A percentile compares a stretch with the other conserved stretches of the same genome.
Evolutionary conservation across 495 filamentous ascomycete genomes (phyloP).

Genomic region (Hypoxylon intermedium): DNA sequence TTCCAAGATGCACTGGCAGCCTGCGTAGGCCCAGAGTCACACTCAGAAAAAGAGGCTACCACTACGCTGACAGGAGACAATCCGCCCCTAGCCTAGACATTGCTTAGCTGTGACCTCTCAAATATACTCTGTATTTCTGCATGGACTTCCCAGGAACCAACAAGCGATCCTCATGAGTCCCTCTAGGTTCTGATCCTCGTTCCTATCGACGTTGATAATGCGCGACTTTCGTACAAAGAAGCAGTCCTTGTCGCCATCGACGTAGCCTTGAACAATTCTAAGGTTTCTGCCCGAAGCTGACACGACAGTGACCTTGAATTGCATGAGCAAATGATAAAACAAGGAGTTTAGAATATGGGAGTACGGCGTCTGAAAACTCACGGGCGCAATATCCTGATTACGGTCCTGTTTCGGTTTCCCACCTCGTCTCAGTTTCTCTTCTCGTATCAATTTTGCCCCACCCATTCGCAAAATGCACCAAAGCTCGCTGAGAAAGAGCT

Average conservation of each 20-base stretch:
- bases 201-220: slow-evolving; percentile 1
- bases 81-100: no score
- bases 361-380: background rate
- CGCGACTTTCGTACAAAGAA: slow-evolving; percentile 1
- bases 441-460: background rate
- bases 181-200: background rate
- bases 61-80: no score
- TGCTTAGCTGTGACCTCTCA: background rate
- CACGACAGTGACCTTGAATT: slow-evolving; percentile 5
- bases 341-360: background rate
- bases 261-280: slow-evolving; percentile 3
- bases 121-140: background rate
- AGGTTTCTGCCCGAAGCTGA: background rate
- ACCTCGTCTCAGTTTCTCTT: no score
- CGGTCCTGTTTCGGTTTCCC: background rate
- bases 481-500: slow-evolving; percentile 2
- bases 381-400: background rate
- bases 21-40: no score
- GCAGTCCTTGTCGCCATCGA: background rate
- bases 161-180: background rate
- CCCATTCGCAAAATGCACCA: slow-evolving; percentile 4
- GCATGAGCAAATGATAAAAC: slow-evolving; percentile 2
- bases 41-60: no score
- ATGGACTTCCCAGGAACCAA: background rate
- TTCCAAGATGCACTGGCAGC: no score